These are phyloP conservation scores for Hypoxylon lienhwacheense DNA, from an alignment of 495 filamentous ascomycete species.

Conservation along the genomic window DNA sequence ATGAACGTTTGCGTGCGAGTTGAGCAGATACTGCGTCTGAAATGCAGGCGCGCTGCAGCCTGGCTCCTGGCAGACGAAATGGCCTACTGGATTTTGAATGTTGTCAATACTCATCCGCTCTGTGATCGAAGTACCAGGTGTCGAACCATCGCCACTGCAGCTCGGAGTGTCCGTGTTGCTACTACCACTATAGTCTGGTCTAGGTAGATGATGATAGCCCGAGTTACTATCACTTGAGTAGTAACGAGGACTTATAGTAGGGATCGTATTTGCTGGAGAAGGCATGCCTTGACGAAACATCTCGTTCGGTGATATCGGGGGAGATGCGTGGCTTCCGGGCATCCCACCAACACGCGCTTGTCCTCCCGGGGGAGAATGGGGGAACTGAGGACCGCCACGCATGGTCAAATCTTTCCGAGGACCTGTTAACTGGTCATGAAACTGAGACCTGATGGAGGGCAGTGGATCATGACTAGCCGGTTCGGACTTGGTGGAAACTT, in stretches of 20 bases:
- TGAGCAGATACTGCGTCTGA: constrained; percentile 78
- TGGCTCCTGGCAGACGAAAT: constrained; percentile 50
- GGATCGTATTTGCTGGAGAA: constrained; percentile 36
- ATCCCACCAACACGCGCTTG: constrained; percentile 32
- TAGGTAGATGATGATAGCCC: constrained; percentile 27
- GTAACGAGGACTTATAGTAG: constrained; percentile 36
- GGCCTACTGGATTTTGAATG: constrained; percentile 45
- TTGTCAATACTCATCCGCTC: constrained; percentile 57
- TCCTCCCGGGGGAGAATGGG: constrained; percentile 40
- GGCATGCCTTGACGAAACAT: constrained; percentile 36
- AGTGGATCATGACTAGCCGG: constrained; percentile 45
- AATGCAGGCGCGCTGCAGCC: constrained; percentile 85
- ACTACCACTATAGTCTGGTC: constrained; percentile 34
- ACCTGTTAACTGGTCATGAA: constrained; percentile 43
- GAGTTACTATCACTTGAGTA: constrained; percentile 20
- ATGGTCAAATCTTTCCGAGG: constrained; percentile 34
- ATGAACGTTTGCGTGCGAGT: constrained; percentile 98
- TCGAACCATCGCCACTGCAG: constrained; percentile 41
- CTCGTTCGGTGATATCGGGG: constrained; percentile 48
- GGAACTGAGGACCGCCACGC: constrained; percentile 31
- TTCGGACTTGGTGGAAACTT: constrained; percentile 50
- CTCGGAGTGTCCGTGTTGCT: constrained; percentile 39
- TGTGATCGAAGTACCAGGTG: constrained; percentile 44
- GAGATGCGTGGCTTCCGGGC: constrained; percentile 40
- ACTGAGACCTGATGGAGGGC: constrained; percentile 49